A percentile compares a stretch with the other conserved stretches of the same genome.
Conservation (phyloP, 225 moss, liverwort and hornwort genomes). For the Lunularia cruciata region DNA sequence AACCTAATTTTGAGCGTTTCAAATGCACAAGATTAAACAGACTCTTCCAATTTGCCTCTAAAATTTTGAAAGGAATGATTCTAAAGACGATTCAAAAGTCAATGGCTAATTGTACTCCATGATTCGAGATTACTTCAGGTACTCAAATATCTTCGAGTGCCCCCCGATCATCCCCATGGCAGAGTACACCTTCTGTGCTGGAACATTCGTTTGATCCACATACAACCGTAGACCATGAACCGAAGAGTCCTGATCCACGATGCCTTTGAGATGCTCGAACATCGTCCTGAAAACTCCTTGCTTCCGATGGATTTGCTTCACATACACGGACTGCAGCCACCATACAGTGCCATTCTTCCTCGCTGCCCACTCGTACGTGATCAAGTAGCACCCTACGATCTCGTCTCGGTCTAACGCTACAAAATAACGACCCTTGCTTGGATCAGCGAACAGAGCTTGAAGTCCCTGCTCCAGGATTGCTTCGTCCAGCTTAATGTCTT, state of each 20-base stretch:
- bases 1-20: no score
- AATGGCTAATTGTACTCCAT: no score
- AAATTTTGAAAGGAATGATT: no score
- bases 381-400: constrained; percentile 32
- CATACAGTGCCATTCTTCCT: constrained; percentile 29
- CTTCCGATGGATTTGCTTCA: constrained; percentile 30
- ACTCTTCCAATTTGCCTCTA: no score
- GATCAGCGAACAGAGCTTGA: constrained; percentile 23
- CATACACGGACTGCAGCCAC: constrained; percentile 47
- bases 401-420: constrained; percentile 14
- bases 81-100: no score
- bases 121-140: constrained; percentile 25
- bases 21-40: no score
- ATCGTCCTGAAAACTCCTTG: constrained; percentile 36
- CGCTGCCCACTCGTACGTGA: constrained; percentile 36
- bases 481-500: constrained; percentile 21
- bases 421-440: constrained; percentile 25
- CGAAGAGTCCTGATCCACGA: constrained; percentile 19
- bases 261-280: constrained; percentile 27
- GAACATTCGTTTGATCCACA: constrained; percentile 8
- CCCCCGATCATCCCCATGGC: constrained; percentile 36
- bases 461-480: constrained; percentile 20
- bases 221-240: constrained; percentile 33
- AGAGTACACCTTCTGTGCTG: constrained; percentile 33
- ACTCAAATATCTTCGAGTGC: constrained; percentile 25